These are phyloP conservation scores for Penicillium herquei DNA, from an alignment of 495 filamentous ascomycete genomes.

Conservation along the genomic window DNA sequence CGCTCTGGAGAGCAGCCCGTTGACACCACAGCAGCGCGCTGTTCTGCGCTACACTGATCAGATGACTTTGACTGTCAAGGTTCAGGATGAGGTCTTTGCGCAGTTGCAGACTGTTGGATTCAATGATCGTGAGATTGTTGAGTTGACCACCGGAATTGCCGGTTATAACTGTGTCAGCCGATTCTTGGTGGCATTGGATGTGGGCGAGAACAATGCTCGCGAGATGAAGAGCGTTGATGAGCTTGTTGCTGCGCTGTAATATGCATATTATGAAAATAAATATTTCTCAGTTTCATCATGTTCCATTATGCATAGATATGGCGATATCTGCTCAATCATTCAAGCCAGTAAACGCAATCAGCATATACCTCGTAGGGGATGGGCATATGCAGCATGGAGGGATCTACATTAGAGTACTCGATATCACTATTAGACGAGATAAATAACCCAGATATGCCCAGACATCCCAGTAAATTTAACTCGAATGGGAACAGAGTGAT, in stretches of 20 bases:
- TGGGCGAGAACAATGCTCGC: conserved; percentile 48
- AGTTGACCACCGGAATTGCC: conserved; percentile 74
- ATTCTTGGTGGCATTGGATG: conserved; percentile 80
- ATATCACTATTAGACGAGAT: too few species aligned
- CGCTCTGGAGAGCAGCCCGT: conserved; percentile 29
- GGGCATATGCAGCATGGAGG: too few species aligned
- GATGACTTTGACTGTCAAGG: conserved; percentile 47
- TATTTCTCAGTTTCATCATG: too few species aligned
- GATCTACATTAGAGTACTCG: too few species aligned
- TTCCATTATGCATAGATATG: too few species aligned
- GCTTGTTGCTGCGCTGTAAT: conserved; percentile 23
- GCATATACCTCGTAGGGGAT: too few species aligned
- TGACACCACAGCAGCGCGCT: conserved; percentile 64
- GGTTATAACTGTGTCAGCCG: conserved; percentile 86
- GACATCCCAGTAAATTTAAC: too few species aligned
- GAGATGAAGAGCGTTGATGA: conserved; percentile 46
- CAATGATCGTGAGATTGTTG: conserved; percentile 61
- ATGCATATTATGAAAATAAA: too few species aligned
- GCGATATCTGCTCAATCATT: too few species aligned
- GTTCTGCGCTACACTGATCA: conserved; percentile 51
- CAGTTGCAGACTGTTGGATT: conserved; percentile 48
- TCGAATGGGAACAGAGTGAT: too few species aligned
- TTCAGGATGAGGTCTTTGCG: conserved; percentile 60
- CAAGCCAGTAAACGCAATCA: too few species aligned
- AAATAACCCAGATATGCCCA: too few species aligned